These are phyloP conservation scores for Sporothrix phasma DNA, from an alignment of 2,329 filamentous ascomycete genomes.

Conservation along the genomic window DNA sequence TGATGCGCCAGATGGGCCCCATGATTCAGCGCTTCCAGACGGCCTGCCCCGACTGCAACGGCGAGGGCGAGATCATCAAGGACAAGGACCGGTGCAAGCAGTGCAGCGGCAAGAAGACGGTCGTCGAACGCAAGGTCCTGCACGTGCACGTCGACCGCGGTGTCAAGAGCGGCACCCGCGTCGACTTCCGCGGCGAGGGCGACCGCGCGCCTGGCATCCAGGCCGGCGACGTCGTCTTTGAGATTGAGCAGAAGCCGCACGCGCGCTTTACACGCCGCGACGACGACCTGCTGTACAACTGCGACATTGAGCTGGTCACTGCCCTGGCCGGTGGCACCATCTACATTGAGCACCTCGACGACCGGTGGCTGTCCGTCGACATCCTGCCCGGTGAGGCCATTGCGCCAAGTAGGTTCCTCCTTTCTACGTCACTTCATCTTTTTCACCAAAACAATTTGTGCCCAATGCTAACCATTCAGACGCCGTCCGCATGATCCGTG, in stretches of 20 bases:
- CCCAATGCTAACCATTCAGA: slow-evolving; percentile 41
- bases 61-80: slow-evolving; percentile 91
- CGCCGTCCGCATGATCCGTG: slow-evolving; percentile 84
- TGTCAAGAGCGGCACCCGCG: slow-evolving; percentile 87
- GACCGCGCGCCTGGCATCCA: slow-evolving; percentile 90
- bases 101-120: slow-evolving; percentile 94
- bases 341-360: slow-evolving; percentile 92
- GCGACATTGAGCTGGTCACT: slow-evolving; percentile 90
- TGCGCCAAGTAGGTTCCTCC: slow-evolving; percentile 44
- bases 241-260: slow-evolving; percentile 99
- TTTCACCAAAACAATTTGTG: no score
- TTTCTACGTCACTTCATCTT: slow-evolving; percentile 40
- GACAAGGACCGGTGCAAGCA: slow-evolving; percentile 97
- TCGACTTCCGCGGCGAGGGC: slow-evolving; percentile 94
- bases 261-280: slow-evolving; percentile 89
- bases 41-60: slow-evolving; percentile 94
- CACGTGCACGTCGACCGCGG: slow-evolving; percentile 96
- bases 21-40: slow-evolving; percentile 99
- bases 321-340: slow-evolving; percentile 86
- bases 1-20: slow-evolving; percentile 99
- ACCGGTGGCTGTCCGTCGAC: slow-evolving; percentile 89
- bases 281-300: slow-evolving; percentile 90
- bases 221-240: slow-evolving; percentile 93
- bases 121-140: slow-evolving; percentile 93
- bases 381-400: slow-evolving; percentile 94